Evolutionary conservation across 495 filamentous ascomycete genomes (phyloP).

Genomic region (Penicillium cinerascens): DNA sequence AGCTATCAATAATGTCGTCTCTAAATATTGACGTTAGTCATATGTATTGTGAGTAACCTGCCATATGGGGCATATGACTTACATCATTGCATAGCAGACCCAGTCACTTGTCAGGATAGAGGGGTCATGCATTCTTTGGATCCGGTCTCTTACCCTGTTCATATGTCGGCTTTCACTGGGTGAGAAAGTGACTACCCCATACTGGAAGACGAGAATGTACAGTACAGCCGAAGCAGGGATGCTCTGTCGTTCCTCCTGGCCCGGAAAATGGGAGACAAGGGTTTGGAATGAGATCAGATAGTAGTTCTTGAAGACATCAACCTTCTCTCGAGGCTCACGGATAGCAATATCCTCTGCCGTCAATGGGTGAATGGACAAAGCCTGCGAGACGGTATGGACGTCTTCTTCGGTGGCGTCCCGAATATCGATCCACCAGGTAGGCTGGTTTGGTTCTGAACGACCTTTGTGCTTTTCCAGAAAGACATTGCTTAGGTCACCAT

Average conservation of each 20-base stretch:
- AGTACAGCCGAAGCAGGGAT: slow-evolving; percentile 76
- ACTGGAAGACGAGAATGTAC: slow-evolving; percentile 90
- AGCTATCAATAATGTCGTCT: slow-evolving; percentile 92
- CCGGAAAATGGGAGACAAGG: slow-evolving; percentile 59
- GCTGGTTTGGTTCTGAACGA: slow-evolving; percentile 29
- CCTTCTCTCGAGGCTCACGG: slow-evolving; percentile 91
- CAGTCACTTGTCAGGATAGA: slow-evolving; percentile 84
- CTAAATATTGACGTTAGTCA: slow-evolving; percentile 37
- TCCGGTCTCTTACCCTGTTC: slow-evolving; percentile 74
- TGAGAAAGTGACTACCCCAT: slow-evolving; percentile 87
- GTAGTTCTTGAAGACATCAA: slow-evolving; percentile 89
- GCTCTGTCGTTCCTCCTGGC: slow-evolving; percentile 50
- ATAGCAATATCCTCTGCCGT: slow-evolving; percentile 89
- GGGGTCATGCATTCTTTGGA: slow-evolving; percentile 80
- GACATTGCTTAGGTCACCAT: slow-evolving; percentile 68
- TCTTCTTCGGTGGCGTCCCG: slow-evolving; percentile 80
- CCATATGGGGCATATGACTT: slow-evolving; percentile 37
- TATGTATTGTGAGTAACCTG: no score
- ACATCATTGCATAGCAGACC: slow-evolving; percentile 97
- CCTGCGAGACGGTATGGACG: slow-evolving; percentile 69
- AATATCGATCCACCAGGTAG: slow-evolving; percentile 87
- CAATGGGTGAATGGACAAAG: slow-evolving; percentile 84
- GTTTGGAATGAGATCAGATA: slow-evolving; percentile 94
- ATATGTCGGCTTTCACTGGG: slow-evolving; percentile 74
- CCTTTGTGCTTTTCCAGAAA: slow-evolving; percentile 56